phyloP scores from a whole-genome alignment of 441 rosid species.

The Iberis amara region DNA sequence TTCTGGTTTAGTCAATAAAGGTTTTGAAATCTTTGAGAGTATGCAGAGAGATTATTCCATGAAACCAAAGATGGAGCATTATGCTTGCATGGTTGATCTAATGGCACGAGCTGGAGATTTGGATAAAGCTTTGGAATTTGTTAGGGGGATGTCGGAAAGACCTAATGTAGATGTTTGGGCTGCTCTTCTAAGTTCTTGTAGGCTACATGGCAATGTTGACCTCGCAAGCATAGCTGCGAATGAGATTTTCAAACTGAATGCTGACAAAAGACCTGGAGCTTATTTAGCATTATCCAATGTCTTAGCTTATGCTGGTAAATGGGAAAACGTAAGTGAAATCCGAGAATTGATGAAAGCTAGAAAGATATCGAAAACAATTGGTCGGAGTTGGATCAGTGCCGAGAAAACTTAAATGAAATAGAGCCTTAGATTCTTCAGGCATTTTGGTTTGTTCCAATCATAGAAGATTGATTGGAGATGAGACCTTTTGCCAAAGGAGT shows the following conservation, averaged over 20 bases:
- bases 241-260: slow-evolving; percentile 64
- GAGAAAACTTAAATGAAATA: slow-evolving; percentile 5
- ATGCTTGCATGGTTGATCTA: slow-evolving; percentile 86
- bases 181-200: slow-evolving; percentile 73
- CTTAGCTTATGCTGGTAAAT: slow-evolving; percentile 67
- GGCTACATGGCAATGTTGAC: slow-evolving; percentile 55
- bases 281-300: slow-evolving; percentile 71
- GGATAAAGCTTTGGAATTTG: slow-evolving; percentile 53
- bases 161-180: slow-evolving; percentile 89
- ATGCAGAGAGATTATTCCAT: slow-evolving; percentile 61
- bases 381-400: slow-evolving; percentile 49
- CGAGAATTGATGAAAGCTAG: slow-evolving; percentile 64
- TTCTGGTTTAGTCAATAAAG: slow-evolving; percentile 64
- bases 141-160: slow-evolving; percentile 54
- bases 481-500: background rate
- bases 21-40: slow-evolving; percentile 58
- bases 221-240: slow-evolving; percentile 60
- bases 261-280: slow-evolving; percentile 70
- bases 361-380: slow-evolving; percentile 56
- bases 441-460: background rate
- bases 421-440: background rate
- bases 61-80: slow-evolving; percentile 81
- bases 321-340: slow-evolving; percentile 62
- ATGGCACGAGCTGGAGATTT: slow-evolving; percentile 77
- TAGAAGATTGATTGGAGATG: slow-evolving; percentile 10